These are phyloP conservation scores for Handroanthus guayacan DNA, from an alignment of 257 asterid genomes.

Conservation along the genomic window DNA sequence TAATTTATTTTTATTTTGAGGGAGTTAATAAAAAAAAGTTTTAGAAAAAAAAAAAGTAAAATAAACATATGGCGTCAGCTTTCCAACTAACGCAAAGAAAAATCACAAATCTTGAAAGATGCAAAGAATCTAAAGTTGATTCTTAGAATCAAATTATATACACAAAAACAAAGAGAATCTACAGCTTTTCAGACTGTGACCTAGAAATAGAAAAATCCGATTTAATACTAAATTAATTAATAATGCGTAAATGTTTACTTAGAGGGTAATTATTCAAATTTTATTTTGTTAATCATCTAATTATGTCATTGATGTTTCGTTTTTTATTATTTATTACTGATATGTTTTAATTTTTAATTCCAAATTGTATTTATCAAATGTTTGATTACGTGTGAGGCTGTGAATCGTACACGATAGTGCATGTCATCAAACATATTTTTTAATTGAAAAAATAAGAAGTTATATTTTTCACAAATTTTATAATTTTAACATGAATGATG, in stretches of 20 bases:
- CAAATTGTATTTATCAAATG: not conserved
- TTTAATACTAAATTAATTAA: not conserved
- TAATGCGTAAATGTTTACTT: not conserved
- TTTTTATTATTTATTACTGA: not conserved
- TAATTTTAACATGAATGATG: too few relatives aligned
- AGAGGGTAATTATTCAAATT: not conserved
- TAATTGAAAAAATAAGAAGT: too few relatives aligned
- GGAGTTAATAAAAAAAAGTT: too few relatives aligned
- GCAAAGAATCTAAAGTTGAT: not conserved
- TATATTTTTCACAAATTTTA: too few relatives aligned
- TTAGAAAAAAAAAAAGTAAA: too few relatives aligned
- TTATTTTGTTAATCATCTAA: not conserved
- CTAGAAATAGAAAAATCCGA: not conserved
- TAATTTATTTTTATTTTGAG: too few relatives aligned
- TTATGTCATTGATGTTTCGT: slow-evolving; percentile 1
- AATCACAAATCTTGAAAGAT: too few relatives aligned
- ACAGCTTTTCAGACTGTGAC: not conserved
- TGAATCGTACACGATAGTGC: not conserved
- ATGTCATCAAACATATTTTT: not conserved
- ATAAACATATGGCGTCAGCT: too few relatives aligned
- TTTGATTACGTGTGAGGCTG: not conserved
- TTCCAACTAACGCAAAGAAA: too few relatives aligned
- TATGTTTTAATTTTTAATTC: not conserved
- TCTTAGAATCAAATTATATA: not conserved
- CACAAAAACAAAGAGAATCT: not conserved